Conservation (phyloP, 2,329 filamentous ascomycete genomes). For the Hymenoscyphus fructigenus region DNA sequence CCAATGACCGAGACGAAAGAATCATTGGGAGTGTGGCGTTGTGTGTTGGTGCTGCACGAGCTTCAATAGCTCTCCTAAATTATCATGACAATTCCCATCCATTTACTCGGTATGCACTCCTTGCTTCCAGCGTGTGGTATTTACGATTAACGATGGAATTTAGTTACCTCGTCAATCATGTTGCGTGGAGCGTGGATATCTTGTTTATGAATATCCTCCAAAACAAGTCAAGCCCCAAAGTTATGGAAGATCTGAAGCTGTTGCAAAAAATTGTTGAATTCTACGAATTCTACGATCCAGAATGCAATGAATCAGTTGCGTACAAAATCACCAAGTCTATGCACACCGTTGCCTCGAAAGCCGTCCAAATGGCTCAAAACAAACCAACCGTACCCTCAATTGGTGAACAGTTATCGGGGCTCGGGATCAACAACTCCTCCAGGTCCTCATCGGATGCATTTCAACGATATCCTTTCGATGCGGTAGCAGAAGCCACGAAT, state of each 20-base stretch:
- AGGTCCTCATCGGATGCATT: background rate
- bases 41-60: slow-evolving; percentile 19
- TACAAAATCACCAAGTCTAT: slow-evolving; percentile 17
- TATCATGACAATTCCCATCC: slow-evolving; percentile 19
- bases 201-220: slow-evolving; percentile 23
- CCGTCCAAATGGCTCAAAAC: slow-evolving; percentile 14
- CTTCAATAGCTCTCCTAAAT: slow-evolving; percentile 19
- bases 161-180: slow-evolving; percentile 19
- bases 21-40: slow-evolving; percentile 22
- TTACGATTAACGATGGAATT: background rate
- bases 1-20: slow-evolving; percentile 10
- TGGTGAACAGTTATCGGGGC: background rate
- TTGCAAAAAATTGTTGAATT: slow-evolving; percentile 14
- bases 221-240: slow-evolving; percentile 17
- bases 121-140: background rate
- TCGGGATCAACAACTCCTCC: background rate
- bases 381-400: background rate
- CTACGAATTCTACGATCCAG: slow-evolving; percentile 17
- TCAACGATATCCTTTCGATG: background rate
- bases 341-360: slow-evolving; percentile 17
- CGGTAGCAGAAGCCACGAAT: background rate
- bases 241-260: slow-evolving; percentile 16
- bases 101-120: slow-evolving; percentile 17
- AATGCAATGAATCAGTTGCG: slow-evolving; percentile 8
- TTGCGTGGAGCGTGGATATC: slow-evolving; percentile 23